phyloP scores from a whole-genome alignment of 208 protist species.

The Polymyxa betae region DNA sequence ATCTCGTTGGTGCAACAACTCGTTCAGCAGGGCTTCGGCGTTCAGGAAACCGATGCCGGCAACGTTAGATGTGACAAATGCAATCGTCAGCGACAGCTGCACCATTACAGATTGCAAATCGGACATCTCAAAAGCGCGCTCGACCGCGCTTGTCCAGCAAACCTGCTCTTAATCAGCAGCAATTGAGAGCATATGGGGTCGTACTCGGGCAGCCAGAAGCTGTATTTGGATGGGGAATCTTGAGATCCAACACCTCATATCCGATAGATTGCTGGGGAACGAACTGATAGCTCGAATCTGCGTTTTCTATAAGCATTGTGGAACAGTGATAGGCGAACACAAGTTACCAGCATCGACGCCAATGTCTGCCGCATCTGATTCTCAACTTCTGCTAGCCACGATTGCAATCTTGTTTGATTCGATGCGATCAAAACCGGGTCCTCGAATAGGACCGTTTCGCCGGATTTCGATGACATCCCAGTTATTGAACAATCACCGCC shows the following conservation, averaged over 20 bases:
- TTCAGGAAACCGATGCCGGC: too few relatives aligned
- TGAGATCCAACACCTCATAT: conserved; percentile 29
- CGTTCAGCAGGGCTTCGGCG: background rate
- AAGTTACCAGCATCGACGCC: background rate
- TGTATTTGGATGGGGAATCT: conserved; percentile 55
- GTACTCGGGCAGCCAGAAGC: conserved; percentile 3
- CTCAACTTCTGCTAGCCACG: conserved; percentile 52
- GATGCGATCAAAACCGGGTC: conserved; percentile 64
- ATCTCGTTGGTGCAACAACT: background rate
- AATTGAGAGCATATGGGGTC: conserved; percentile 1
- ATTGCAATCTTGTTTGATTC: conserved; percentile 27
- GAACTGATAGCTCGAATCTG: background rate
- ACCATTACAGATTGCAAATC: too few relatives aligned
- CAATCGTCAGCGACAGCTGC: too few relatives aligned
- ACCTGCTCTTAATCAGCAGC: background rate
- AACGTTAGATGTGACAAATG: too few relatives aligned
- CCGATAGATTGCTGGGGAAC: conserved; percentile 1
- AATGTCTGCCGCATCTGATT: conserved; percentile 53
- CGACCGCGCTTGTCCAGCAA: too few relatives aligned
- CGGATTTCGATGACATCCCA: conserved; percentile 86
- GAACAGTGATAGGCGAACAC: too few relatives aligned
- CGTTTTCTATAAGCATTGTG: too few relatives aligned
- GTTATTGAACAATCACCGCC: conserved; percentile 70
- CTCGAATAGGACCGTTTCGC: conserved; percentile 86
- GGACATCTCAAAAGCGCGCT: too few relatives aligned